A percentile compares a stretch with the other conserved stretches of the same genome.
These are phyloP conservation scores for Lecanosticta acicola DNA, from an alignment of 2,329 filamentous ascomycete species.

Conservation along the genomic window DNA sequence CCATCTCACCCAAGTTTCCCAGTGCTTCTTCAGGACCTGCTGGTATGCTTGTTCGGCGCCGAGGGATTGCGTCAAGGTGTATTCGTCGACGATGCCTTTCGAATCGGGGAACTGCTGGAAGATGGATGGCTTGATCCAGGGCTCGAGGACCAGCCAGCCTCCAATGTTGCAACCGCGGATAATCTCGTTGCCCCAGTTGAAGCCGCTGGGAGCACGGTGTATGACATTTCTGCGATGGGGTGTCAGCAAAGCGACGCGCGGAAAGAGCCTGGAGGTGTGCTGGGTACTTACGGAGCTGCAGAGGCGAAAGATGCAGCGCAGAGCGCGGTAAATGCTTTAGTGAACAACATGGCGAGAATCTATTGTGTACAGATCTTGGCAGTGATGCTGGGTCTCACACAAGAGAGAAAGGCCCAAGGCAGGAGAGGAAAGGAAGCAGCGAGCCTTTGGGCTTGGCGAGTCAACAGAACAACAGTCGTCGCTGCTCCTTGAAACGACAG, in stretches of 20 bases:
- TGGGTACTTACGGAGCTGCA: conserved; percentile 25
- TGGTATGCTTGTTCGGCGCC: conserved; percentile 42
- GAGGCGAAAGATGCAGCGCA: conserved; percentile 22
- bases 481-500: conserved; percentile 12
- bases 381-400: neutral
- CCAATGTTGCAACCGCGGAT: conserved; percentile 50
- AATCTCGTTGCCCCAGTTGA: conserved; percentile 46
- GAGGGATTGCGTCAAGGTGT: conserved; percentile 46
- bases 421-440: conserved; percentile 5
- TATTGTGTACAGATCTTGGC: neutral
- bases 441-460: neutral
- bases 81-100: conserved; percentile 43
- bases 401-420: conserved; percentile 1
- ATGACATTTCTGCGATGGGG: conserved; percentile 11
- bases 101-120: conserved; percentile 36
- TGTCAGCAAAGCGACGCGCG: conserved; percentile 4
- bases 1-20: conserved; percentile 47
- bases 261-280: neutral
- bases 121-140: conserved; percentile 55
- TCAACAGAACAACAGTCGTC: conserved; percentile 6
- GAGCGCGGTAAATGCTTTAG: conserved; percentile 20
- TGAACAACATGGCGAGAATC: conserved; percentile 24
- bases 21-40: conserved; percentile 44
- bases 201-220: conserved; percentile 31
- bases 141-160: conserved; percentile 44